These are phyloP conservation scores for Citrus reticulata DNA, from an alignment of 345 rosid genomes.

Conservation along the genomic window DNA sequence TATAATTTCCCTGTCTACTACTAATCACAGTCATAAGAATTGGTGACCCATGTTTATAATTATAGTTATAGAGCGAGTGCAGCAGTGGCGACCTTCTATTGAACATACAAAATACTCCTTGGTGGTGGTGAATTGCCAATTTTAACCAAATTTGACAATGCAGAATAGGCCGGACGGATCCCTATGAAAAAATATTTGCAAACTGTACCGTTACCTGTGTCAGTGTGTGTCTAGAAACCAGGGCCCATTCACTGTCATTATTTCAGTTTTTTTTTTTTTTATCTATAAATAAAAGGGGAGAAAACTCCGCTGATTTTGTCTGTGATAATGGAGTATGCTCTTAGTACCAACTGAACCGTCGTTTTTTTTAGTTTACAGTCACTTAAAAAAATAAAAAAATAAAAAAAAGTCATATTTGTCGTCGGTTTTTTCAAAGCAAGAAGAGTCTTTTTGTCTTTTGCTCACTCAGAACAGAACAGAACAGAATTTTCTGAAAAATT, in stretches of 20 bases:
- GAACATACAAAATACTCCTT: no score
- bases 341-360: conserved; percentile 12
- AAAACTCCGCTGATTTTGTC: conserved; percentile 15
- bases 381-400: no score
- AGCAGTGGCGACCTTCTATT: no score
- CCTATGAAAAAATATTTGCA: neutral
- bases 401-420: neutral
- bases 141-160: no score
- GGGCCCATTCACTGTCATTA: neutral
- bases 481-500: neutral
- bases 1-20: no score
- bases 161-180: no score
- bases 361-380: neutral
- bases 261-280: no score
- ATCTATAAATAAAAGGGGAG: neutral
- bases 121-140: no score
- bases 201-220: neutral
- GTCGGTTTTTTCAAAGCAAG: conserved; percentile 28
- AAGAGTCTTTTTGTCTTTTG: neutral
- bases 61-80: no score
- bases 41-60: no score
- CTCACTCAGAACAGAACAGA: neutral
- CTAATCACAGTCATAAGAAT: no score
- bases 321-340: neutral
- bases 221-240: neutral